Base-by-base conservation (phyloP, 176 grass and related monocot genomes). In the Coix lacrymajobi region DNA sequence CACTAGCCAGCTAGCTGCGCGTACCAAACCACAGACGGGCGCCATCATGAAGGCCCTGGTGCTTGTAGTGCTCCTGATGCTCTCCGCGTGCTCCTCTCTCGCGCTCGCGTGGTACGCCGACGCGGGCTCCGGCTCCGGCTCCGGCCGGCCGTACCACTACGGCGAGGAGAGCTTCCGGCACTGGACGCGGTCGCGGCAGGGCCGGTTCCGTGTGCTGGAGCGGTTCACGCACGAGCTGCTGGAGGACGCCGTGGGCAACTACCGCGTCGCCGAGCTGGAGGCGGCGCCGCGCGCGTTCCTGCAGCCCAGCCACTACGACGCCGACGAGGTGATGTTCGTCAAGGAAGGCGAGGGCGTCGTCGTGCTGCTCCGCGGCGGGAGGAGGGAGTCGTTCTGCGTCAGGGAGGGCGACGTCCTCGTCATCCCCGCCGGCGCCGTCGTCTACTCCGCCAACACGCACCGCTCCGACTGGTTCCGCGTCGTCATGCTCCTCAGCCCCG, bases 261-360 rank as follows among this genome's bases (percentile, higher is more conserved):
- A 89, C 89, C 86, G 91, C 37, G 46, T 97, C 0, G 87, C 94
- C 1, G 60, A 88, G 8, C 81, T 94, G 7, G 94, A 94, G 45
- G 91, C 91, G 1, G 87, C 87, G 78, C 87, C 87, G 33, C 79
- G 85, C 34, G 81, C 94, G 61, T 97, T 94, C 86, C 64, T 93
- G 75, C 83, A 92, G 89, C 91, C 89, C 32, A 97, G 89, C 63
- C 91, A 97, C 72, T 78, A 76, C 44, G 87, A 97, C 70, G 91
- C 89, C 33, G 91, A 97, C 38, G 85, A 90, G 89, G 46, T 97
- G 30, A 84, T 89, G 78, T 94, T 82, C 81, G 91, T 97, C 0
- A 85, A 79, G 79, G 79, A 88, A 36, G 94, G 89, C n/a, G 81
- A 86, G 62, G 94, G 91, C 64, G 92, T 80, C 8, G 34, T 97